Conservation (phyloP, 495 filamentous ascomycete genomes). For the Trichoderma asperelloides region DNA sequence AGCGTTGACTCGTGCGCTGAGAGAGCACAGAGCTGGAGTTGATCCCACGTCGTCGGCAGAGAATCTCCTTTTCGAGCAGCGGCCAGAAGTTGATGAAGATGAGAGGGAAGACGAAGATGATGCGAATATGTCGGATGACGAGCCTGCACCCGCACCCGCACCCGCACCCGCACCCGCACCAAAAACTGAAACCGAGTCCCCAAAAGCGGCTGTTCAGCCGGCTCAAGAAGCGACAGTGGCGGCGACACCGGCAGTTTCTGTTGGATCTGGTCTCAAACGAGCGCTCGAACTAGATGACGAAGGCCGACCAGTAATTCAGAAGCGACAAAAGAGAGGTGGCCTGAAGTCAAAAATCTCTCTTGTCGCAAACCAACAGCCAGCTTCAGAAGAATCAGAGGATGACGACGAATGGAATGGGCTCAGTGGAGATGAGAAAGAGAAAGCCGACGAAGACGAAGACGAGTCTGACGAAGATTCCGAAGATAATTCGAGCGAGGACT, state of each 20-base stretch:
- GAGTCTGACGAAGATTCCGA: constrained; percentile 18
- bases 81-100: constrained; percentile 17
- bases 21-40: constrained; percentile 51
- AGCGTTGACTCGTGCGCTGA: constrained; percentile 48
- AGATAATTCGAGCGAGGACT: constrained; percentile 15
- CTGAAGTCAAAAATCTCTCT: constrained; percentile 36
- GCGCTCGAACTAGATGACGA: constrained; percentile 69
- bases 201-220: constrained; percentile 2
- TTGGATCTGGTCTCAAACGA: constrained; percentile 79
- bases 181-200: background rate
- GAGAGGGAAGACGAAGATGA: constrained; percentile 27
- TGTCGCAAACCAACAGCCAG: constrained; percentile 17
- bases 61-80: constrained; percentile 27
- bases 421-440: constrained; percentile 16
- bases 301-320: constrained; percentile 74
- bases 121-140: constrained; percentile 12
- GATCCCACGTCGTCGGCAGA: constrained; percentile 32
- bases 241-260: constrained; percentile 14
- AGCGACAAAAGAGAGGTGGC: constrained; percentile 47
- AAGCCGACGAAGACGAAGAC: constrained; percentile 16
- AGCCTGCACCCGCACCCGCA: background rate
- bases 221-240: constrained; percentile 13
- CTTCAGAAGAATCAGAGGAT: constrained; percentile 14
- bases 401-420: constrained; percentile 35
- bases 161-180: background rate